Evolutionary conservation across 1,284 basidiomycete species (phyloP).

Genomic region (Melampsora americana): DNA sequence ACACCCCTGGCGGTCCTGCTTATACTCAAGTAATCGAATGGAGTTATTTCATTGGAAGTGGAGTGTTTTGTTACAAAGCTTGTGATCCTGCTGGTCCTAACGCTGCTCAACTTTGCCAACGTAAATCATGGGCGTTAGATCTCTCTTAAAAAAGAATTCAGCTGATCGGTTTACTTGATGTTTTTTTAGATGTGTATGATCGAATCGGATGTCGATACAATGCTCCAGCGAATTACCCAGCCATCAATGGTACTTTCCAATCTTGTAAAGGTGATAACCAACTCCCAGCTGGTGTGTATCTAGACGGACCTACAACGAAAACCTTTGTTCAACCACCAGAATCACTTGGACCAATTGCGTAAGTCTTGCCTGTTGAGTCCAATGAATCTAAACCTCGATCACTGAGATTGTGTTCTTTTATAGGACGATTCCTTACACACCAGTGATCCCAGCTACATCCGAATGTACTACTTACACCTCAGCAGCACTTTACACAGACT

Average conservation of each 20-base stretch:
- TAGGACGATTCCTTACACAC: slow-evolving; percentile 62
- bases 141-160: not conserved
- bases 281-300: slow-evolving; percentile 45
- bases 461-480: slow-evolving; percentile 65
- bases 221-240: slow-evolving; percentile 46
- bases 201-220: slow-evolving; percentile 69
- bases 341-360: slow-evolving; percentile 60
- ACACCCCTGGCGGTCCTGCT: slow-evolving; percentile 9
- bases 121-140: slow-evolving; percentile 48
- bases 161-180: not conserved
- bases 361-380: not conserved
- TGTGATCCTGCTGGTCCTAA: slow-evolving; percentile 64
- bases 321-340: slow-evolving; percentile 64
- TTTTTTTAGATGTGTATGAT: slow-evolving; percentile 62
- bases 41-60: slow-evolving; percentile 67
- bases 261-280: slow-evolving; percentile 48
- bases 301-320: slow-evolving; percentile 28
- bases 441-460: slow-evolving; percentile 63
- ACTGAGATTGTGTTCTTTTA: not conserved
- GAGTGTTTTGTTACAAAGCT: slow-evolving; percentile 61
- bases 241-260: slow-evolving; percentile 47
- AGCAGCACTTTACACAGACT: slow-evolving; percentile 59
- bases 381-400: not conserved
- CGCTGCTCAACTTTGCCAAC: slow-evolving; percentile 58
- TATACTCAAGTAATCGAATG: slow-evolving; percentile 63